Conservation (phyloP, 345 rosid species). For the Melaleuca quinquenervia region DNA sequence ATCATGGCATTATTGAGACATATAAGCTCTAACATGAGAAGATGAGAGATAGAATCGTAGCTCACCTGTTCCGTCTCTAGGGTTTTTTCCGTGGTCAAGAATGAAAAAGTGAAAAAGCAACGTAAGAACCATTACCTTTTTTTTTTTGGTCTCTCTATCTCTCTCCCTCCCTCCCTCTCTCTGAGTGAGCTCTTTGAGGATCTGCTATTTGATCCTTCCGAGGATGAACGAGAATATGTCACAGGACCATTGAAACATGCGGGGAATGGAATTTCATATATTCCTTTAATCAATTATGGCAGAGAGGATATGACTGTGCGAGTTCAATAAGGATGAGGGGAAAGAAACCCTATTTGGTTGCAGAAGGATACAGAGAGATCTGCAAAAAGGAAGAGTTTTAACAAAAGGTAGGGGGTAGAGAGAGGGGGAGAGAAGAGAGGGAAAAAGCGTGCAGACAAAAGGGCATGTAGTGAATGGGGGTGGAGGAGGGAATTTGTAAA, state of each 20-base stretch:
- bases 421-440: background rate
- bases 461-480: background rate
- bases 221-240: background rate
- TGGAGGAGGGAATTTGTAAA: background rate
- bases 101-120: background rate
- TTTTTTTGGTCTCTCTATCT: background rate
- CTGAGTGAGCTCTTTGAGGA: background rate
- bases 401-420: background rate
- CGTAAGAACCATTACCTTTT: background rate
- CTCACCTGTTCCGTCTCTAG: background rate
- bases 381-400: background rate
- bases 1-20: background rate
- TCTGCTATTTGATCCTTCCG: background rate
- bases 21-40: background rate
- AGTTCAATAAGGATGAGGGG: background rate
- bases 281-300: background rate
- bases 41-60: too few species aligned
- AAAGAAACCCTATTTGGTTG: constrained; percentile 2
- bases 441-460: background rate
- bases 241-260: background rate
- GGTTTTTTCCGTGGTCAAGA: background rate
- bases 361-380: background rate
- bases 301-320: background rate
- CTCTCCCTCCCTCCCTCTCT: background rate
- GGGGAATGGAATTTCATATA: background rate